Conservation (phyloP, 2,329 filamentous ascomycete species). For the Macroventuria anomochaeta region DNA sequence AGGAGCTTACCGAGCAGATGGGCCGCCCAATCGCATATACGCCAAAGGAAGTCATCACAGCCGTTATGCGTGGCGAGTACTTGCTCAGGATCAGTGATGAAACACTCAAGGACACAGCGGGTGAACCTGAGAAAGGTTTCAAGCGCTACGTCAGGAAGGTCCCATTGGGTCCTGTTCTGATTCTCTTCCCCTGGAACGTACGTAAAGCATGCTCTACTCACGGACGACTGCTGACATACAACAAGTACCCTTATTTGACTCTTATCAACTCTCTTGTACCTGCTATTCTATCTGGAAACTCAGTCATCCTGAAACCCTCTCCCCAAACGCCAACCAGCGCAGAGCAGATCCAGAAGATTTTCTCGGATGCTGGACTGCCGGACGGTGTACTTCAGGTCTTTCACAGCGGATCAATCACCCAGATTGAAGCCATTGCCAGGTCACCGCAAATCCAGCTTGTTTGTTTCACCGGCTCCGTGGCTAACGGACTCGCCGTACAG, state of each 20-base stretch:
- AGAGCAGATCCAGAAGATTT: constrained; percentile 80
- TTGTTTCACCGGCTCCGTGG: constrained; percentile 93
- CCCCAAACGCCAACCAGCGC: constrained; percentile 93
- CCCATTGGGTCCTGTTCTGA: constrained; percentile 83
- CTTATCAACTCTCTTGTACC: constrained; percentile 92
- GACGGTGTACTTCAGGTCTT: constrained; percentile 88
- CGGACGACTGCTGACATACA: constrained; percentile 24
- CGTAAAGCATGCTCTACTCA: constrained; percentile 50
- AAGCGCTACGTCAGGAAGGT: constrained; percentile 88
- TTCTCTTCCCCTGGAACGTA: constrained; percentile 97
- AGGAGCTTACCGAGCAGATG: constrained; percentile 93
- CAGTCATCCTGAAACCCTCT: constrained; percentile 91
- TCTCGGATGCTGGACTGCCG: constrained; percentile 80
- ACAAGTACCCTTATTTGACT: constrained; percentile 90
- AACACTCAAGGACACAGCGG: constrained; percentile 77
- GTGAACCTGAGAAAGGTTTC: constrained; percentile 86
- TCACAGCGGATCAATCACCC: constrained; percentile 79
- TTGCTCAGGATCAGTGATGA: constrained; percentile 83
- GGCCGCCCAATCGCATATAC: constrained; percentile 89
- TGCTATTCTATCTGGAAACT: constrained; percentile 87
- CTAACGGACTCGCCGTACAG: constrained; percentile 84
- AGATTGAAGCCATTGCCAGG: constrained; percentile 79
- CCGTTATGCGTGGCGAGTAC: constrained; percentile 84
- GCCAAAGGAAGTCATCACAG: constrained; percentile 81
- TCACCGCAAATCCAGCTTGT: constrained; percentile 79